A percentile compares a stretch with the other conserved stretches of the same genome.
phyloP scores from a whole-genome alignment of 208 protist genomes.

The Leishmania tarentolae region DNA sequence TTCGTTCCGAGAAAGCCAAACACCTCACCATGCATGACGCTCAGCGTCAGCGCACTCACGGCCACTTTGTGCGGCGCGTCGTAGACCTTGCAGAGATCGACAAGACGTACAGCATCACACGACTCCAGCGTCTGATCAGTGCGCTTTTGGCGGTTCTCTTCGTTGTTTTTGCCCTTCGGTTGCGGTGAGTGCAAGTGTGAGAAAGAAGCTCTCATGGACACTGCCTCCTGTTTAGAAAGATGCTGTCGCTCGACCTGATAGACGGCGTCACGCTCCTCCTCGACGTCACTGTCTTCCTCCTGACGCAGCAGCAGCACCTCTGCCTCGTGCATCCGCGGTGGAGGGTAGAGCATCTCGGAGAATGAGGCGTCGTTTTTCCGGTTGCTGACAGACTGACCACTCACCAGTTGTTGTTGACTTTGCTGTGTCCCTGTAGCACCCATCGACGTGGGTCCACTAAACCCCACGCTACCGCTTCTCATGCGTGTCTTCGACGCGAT shows the following conservation, averaged over 20 bases:
- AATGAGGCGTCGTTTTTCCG: background rate
- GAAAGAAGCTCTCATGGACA: background rate
- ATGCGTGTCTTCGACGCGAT: background rate
- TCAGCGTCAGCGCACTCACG: conserved; percentile 68
- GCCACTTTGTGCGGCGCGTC: conserved; percentile 39
- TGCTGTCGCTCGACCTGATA: conserved; percentile 29
- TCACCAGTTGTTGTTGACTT: background rate
- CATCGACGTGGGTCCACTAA: background rate
- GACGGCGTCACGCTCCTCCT: conserved; percentile 45
- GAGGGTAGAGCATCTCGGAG: conserved; percentile 23
- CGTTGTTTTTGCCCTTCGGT: background rate
- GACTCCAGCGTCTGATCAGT: background rate
- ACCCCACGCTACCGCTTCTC: background rate
- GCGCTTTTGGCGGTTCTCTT: background rate
- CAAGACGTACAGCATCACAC: conserved; percentile 40
- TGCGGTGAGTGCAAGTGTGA: background rate
- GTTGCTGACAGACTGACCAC: background rate
- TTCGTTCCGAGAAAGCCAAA: conserved; percentile 90
- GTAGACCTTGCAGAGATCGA: conserved; percentile 45
- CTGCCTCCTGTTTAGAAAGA: background rate
- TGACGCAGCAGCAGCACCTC: conserved; percentile 8
- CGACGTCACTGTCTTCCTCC: conserved; percentile 59
- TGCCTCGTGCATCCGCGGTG: conserved; percentile 6
- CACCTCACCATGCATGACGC: conserved; percentile 67
- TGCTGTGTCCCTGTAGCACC: background rate